Evolutionary conservation across 768 basidiomycete genomes (phyloP), one percentile per base, ranked within the genome.

Genomic region (Lanmaoa pseudosensibilis): DNA sequence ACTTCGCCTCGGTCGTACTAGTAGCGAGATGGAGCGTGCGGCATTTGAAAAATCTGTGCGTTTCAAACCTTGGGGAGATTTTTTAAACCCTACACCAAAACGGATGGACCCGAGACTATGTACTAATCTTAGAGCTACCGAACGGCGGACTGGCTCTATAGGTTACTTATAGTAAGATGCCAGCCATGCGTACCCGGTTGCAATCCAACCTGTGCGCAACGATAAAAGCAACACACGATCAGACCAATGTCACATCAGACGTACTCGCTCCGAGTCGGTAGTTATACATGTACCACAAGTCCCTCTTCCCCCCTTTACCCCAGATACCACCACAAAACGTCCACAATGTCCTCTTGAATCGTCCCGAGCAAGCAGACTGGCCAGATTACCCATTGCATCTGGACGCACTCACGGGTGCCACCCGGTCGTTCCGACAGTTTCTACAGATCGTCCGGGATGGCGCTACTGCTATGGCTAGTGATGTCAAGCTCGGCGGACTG

Each of bases 321-420:
- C 50, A 73, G 0, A 52, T 76, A 5, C 80, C 82, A 3, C 78
- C 80, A 18, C 65, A 73, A 10, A 90, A 90, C 63, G 71, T 78
- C 11, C 79, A 86, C 64, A 68, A 86, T 57, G 40, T 83, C 52
- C 65, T 87, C 49, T 80, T 87, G 66, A 68, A 75, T 30, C 79
- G 83, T 2, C 79, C 80, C 0, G 85, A 82, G 16, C 82, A 85
- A 51, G 74, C 73, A 2, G 34, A 74, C 37, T 84, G 83, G 81
- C 74, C 80, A 0, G 81, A 90, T 57, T 84, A 74, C 62, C 78
- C 78, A 0, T 44, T 84, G 5, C 77, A 83, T 41, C 76, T 90
- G 52, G 82, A 91, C 60, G 78, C 79, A 0, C 62, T 73, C 34
- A 83, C 83, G 0, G 84, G 81, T 3, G 64, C 74, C 52, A 74